Conservation (phyloP, 176 grass and related monocot genomes). For the Chloris gayana region DNA sequence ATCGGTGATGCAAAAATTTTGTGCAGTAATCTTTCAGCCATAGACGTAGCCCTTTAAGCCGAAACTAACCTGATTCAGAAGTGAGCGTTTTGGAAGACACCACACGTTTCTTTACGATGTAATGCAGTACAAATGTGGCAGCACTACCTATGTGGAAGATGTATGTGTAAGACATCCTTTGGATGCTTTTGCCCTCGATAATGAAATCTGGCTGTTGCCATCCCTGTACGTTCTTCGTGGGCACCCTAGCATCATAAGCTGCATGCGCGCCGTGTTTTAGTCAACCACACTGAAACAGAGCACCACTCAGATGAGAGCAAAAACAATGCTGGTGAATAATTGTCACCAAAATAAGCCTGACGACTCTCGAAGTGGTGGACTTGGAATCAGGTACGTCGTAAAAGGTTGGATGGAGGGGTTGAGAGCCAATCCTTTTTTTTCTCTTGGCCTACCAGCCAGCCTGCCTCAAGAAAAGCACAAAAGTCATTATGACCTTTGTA, state of each 20-base stretch:
- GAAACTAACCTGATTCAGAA: slow-evolving; percentile 3
- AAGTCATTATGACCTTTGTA: slow-evolving; percentile 41
- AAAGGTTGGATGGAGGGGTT: background rate
- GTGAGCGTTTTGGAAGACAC: background rate
- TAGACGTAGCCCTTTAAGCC: background rate
- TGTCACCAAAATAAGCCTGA: background rate
- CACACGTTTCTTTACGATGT: background rate
- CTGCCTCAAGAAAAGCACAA: slow-evolving; percentile 48
- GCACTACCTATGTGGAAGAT: background rate
- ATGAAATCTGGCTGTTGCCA: background rate
- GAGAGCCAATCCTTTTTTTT: background rate
- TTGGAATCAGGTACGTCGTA: background rate
- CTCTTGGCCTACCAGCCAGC: background rate
- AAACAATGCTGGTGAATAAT: background rate
- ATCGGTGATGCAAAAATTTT: slow-evolving; percentile 27
- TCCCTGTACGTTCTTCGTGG: background rate
- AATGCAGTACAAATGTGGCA: background rate
- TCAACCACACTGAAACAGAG: background rate
- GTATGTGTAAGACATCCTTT: background rate
- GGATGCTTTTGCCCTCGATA: background rate
- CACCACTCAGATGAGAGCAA: background rate
- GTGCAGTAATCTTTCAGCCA: background rate
- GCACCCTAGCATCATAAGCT: background rate
- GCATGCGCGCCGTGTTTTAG: background rate
- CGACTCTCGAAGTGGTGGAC: background rate